A percentile compares a stretch with the other conserved stretches of the same genome.
phyloP scores from a whole-genome alignment of 1,139 yeast genomes.

The Wickerhamomyces sp. region DNA sequence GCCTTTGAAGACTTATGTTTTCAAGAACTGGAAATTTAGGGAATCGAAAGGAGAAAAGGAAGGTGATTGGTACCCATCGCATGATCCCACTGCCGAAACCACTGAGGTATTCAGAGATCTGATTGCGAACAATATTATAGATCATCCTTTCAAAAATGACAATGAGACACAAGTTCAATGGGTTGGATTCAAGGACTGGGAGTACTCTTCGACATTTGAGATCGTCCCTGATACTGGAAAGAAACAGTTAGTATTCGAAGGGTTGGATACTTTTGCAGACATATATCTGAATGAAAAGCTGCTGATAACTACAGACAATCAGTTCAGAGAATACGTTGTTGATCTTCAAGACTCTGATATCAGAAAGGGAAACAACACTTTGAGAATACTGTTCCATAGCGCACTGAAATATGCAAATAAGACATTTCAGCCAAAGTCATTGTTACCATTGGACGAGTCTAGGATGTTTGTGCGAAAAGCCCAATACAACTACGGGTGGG shows the following conservation, averaged over 20 bases:
- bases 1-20: neutral
- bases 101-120: slow-evolving; percentile 17
- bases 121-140: slow-evolving; percentile 9
- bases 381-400: slow-evolving; percentile 9
- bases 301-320: slow-evolving; percentile 10
- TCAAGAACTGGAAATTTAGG: slow-evolving; percentile 9
- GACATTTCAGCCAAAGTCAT: slow-evolving; percentile 10
- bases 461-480: slow-evolving; percentile 45
- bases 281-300: slow-evolving; percentile 11
- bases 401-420: slow-evolving; percentile 5
- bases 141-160: slow-evolving; percentile 11
- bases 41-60: neutral
- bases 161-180: slow-evolving; percentile 13
- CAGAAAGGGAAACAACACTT: neutral
- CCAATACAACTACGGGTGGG: slow-evolving; percentile 56
- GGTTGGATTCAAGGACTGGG: slow-evolving; percentile 15
- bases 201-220: slow-evolving; percentile 7
- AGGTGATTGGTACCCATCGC: slow-evolving; percentile 6
- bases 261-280: slow-evolving; percentile 14
- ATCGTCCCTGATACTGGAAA: neutral
- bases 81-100: slow-evolving; percentile 3
- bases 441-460: slow-evolving; percentile 9
- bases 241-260: slow-evolving; percentile 10
- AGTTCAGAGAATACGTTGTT: slow-evolving; percentile 8
- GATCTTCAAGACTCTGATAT: neutral